A percentile compares a stretch with the other conserved stretches of the same genome.
Evolutionary conservation across 139 green algal genomes (phyloP).

Genomic region (Chlorella sp.): DNA sequence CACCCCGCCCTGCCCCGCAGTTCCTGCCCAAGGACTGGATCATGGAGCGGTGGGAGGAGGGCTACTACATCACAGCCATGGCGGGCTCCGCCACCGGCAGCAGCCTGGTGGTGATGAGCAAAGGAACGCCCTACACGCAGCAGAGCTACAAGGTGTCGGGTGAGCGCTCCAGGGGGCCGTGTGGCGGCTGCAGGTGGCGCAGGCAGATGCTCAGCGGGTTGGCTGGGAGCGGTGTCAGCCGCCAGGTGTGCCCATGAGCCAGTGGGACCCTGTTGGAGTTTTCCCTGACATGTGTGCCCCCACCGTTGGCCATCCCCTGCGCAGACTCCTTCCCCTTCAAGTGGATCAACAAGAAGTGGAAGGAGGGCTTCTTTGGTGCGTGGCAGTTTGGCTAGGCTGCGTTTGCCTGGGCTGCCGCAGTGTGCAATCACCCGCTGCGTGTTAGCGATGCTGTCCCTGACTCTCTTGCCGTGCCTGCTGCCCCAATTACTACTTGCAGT

Average conservation of each 20-base stretch:
- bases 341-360: slow-evolving; percentile 99
- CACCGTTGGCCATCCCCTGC: neutral
- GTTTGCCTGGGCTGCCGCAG: too few relatives aligned
- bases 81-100: slow-evolving; percentile 82
- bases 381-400: neutral
- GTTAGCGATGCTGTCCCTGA: neutral
- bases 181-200: neutral
- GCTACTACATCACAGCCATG: slow-evolving; percentile 99
- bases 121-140: slow-evolving; percentile 98
- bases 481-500: slow-evolving; percentile 53
- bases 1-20: slow-evolving; percentile 32
- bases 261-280: too few relatives aligned
- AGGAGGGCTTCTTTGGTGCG: slow-evolving; percentile 95
- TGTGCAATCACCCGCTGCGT: too few relatives aligned
- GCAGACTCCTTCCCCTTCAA: slow-evolving; percentile 99
- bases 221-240: too few relatives aligned
- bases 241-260: too few relatives aligned
- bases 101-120: slow-evolving; percentile 93
- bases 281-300: neutral
- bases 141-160: slow-evolving; percentile 97
- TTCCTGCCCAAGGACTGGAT: slow-evolving; percentile 99
- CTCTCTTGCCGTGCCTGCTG: neutral
- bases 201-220: neutral
- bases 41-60: slow-evolving; percentile 99
- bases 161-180: neutral